phyloP scores from a whole-genome alignment of 2,329 filamentous ascomycete genomes.

The Penicillium carneum region DNA sequence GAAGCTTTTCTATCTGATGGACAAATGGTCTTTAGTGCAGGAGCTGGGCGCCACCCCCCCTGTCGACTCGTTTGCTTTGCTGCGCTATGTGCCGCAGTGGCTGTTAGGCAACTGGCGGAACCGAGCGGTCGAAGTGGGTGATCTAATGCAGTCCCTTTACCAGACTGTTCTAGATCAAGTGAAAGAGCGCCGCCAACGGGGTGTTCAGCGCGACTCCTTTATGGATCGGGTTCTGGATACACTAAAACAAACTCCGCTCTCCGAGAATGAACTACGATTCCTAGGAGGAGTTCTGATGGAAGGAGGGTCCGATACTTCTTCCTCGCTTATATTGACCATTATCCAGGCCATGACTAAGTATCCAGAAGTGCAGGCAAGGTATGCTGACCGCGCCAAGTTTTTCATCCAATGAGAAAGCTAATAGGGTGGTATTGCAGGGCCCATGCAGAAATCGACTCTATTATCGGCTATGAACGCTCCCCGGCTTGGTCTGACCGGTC shows the following conservation, averaged over 20 bases:
- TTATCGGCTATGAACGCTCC: not conserved
- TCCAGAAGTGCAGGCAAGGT: not conserved
- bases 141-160: slow-evolving; percentile 4
- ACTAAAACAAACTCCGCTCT: not conserved
- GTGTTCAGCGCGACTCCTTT: not conserved
- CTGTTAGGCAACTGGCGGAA: slow-evolving; percentile 4
- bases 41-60: slow-evolving; percentile 11
- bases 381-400: not conserved
- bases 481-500: slow-evolving; percentile 4
- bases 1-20: slow-evolving; percentile 8
- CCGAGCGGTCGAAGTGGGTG: not conserved
- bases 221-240: not conserved
- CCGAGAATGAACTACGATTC: not conserved
- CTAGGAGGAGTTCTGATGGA: slow-evolving; percentile 9
- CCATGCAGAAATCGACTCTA: not conserved
- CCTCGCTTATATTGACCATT: slow-evolving; percentile 1
- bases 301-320: slow-evolving; percentile 6
- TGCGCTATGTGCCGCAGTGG: not conserved
- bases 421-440: not conserved
- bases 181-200: not conserved
- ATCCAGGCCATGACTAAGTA: slow-evolving; percentile 14
- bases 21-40: slow-evolving; percentile 7
- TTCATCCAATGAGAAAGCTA: not conserved
- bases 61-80: not conserved
- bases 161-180: not conserved